Percentiles rank a stretch among this genome's conserved stretches.
These are phyloP conservation scores for Ophiosphaerella korrae DNA, from an alignment of 2,329 filamentous ascomycete genomes.

Conservation along the genomic window DNA sequence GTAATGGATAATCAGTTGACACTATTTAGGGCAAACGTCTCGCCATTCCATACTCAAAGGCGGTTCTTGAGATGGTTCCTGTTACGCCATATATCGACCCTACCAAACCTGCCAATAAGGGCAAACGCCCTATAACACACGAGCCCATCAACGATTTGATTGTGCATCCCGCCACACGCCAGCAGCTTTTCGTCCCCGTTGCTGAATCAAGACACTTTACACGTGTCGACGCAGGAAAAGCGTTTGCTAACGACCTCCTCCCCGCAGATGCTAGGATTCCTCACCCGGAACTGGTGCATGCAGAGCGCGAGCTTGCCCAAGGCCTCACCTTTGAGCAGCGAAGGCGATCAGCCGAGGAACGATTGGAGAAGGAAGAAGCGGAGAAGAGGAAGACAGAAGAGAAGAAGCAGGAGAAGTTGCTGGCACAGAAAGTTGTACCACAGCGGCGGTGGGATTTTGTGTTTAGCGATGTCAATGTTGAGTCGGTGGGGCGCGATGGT, in stretches of 20 bases:
- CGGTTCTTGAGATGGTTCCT: constrained; percentile 81
- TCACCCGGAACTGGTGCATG: constrained; percentile 62
- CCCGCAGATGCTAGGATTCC: constrained; percentile 68
- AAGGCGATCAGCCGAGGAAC: constrained; percentile 35
- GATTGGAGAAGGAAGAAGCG: constrained; percentile 36
- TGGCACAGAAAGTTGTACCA: constrained; percentile 51
- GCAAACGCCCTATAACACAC: constrained; percentile 52
- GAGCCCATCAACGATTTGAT: constrained; percentile 69
- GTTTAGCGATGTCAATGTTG: constrained; percentile 62
- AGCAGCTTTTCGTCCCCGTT: constrained; percentile 66
- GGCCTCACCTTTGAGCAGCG: constrained; percentile 44
- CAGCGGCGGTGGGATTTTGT: constrained; percentile 64
- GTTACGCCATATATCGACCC: constrained; percentile 55
- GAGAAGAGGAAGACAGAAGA: constrained; percentile 48
- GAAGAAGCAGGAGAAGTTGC: constrained; percentile 51
- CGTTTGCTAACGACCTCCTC: constrained; percentile 63
- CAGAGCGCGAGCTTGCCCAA: constrained; percentile 45
- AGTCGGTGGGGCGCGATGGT: constrained; percentile 61
- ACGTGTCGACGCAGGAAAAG: constrained; percentile 67
- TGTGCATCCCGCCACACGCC: constrained; percentile 59
- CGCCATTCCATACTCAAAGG: constrained; percentile 75
- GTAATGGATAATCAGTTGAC: neutral
- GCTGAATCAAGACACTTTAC: constrained; percentile 69
- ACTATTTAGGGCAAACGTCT: constrained; percentile 72
- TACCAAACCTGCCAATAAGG: constrained; percentile 28